Evolutionary conservation across 495 filamentous ascomycete species (phyloP).

Genomic region (Cenococcum geophilum): DNA sequence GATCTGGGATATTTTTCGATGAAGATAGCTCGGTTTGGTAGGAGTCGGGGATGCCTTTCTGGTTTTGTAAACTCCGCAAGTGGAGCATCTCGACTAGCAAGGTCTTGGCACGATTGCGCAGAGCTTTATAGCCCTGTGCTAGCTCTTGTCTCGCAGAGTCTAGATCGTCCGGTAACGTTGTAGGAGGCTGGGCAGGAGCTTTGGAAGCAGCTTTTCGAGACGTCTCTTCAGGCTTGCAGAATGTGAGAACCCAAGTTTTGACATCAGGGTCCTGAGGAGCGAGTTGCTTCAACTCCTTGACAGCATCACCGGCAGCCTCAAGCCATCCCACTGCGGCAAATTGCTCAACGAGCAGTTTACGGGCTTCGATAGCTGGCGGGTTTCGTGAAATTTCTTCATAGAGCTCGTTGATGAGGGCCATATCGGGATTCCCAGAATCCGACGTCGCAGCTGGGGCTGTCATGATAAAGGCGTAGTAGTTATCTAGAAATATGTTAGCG

Average conservation of each 20-base stretch:
- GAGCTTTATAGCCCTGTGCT: conserved; percentile 17
- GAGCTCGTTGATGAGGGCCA: conserved; percentile 25
- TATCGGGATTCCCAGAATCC: conserved; percentile 28
- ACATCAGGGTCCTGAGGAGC: conserved; percentile 22
- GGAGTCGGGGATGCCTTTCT: conserved; percentile 9
- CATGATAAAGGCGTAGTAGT: not conserved
- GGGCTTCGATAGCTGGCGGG: conserved; percentile 22
- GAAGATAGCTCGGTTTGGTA: not conserved
- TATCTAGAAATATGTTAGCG: no score
- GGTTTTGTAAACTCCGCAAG: conserved; percentile 24
- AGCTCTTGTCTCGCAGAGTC: conserved; percentile 20
- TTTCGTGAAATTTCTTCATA: conserved; percentile 26
- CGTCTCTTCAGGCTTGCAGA: conserved; percentile 17
- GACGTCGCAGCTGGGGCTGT: conserved; percentile 10
- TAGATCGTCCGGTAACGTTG: conserved; percentile 21
- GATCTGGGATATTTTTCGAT: conserved; percentile 10
- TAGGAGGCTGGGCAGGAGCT: not conserved
- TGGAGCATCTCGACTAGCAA: conserved; percentile 19
- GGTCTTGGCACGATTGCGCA: conserved; percentile 16
- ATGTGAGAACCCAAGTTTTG: conserved; percentile 7
- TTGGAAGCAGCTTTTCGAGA: not conserved
- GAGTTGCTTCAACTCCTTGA: conserved; percentile 16
- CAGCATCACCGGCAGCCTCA: conserved; percentile 26
- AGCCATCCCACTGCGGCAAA: conserved; percentile 28
- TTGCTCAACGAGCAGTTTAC: conserved; percentile 26